These are phyloP conservation scores for Kodamaea suecica DNA, from an alignment of 1,139 yeast species.

Conservation along the genomic window DNA sequence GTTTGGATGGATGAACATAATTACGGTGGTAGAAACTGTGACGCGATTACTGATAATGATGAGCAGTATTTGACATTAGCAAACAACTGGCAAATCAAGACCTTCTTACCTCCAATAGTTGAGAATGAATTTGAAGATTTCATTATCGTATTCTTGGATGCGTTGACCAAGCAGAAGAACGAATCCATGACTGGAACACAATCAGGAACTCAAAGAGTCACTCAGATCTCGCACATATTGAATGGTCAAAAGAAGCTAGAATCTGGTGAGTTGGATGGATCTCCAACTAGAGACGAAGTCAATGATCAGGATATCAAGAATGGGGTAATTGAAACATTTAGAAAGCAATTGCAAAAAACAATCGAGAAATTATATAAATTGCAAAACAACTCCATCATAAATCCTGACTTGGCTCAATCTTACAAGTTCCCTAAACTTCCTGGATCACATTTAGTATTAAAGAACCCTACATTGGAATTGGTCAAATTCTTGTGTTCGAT, in stretches of 20 bases:
- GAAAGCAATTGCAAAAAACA: constrained; percentile 65
- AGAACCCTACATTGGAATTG: constrained; percentile 75
- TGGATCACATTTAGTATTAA: constrained; percentile 59
- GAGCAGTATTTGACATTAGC: constrained; percentile 55
- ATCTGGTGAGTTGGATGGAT: constrained; percentile 23
- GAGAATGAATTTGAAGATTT: constrained; percentile 87
- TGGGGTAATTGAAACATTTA: constrained; percentile 50
- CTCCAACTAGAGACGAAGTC: constrained; percentile 15
- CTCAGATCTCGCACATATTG: constrained; percentile 60
- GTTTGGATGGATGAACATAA: constrained; percentile 95
- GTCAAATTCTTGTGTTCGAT: constrained; percentile 76
- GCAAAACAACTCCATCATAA: constrained; percentile 71
- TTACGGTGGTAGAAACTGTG: constrained; percentile 79
- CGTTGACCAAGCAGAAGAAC: constrained; percentile 58
- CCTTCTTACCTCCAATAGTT: constrained; percentile 69
- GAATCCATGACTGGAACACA: constrained; percentile 36
- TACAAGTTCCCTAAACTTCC: constrained; percentile 72
- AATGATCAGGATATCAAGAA: constrained; percentile 32
- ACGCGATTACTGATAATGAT: constrained; percentile 53
- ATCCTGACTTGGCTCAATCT: constrained; percentile 60
- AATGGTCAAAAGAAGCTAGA: constrained; percentile 43
- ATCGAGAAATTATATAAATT: constrained; percentile 60
- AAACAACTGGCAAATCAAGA: constrained; percentile 78
- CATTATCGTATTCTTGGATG: constrained; percentile 73
- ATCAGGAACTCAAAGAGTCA: constrained; percentile 55